phyloP scores from a whole-genome alignment of 2,329 filamentous ascomycete genomes.

The Metarhizium humberi region DNA sequence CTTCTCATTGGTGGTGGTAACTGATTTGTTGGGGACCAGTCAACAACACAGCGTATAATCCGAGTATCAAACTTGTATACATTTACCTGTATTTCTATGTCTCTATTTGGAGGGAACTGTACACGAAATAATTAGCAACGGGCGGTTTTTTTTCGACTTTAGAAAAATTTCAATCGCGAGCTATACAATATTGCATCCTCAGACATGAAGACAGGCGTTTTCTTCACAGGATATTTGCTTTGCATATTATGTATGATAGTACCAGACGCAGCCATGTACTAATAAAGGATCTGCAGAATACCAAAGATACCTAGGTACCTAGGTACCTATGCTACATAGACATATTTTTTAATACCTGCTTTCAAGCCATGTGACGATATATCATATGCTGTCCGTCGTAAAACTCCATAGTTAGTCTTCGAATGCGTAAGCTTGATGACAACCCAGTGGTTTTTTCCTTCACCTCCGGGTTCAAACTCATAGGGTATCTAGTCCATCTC shows the following conservation, averaged over 20 bases:
- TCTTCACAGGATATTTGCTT: neutral
- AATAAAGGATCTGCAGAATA: neutral
- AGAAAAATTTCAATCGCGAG: neutral
- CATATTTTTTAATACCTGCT: neutral
- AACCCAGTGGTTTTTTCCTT: neutral
- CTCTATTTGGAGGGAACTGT: neutral
- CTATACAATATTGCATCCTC: neutral
- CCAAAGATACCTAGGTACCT: neutral
- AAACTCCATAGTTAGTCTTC: neutral
- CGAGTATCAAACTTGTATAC: neutral
- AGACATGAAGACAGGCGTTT: neutral
- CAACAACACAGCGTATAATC: neutral
- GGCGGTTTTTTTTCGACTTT: neutral
- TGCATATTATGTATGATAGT: neutral
- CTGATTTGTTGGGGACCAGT: conserved; percentile 1
- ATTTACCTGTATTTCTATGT: too few species aligned
- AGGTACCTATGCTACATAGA: neutral
- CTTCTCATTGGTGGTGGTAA: conserved; percentile 32
- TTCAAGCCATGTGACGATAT: neutral
- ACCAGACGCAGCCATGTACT: neutral
- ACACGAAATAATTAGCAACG: neutral
- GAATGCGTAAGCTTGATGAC: neutral
- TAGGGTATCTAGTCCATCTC: neutral
- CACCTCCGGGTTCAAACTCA: neutral
- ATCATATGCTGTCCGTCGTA: neutral